Conservation (phyloP, 192 early-diverging fungal species). For the Umbelopsis ramanniana region DNA sequence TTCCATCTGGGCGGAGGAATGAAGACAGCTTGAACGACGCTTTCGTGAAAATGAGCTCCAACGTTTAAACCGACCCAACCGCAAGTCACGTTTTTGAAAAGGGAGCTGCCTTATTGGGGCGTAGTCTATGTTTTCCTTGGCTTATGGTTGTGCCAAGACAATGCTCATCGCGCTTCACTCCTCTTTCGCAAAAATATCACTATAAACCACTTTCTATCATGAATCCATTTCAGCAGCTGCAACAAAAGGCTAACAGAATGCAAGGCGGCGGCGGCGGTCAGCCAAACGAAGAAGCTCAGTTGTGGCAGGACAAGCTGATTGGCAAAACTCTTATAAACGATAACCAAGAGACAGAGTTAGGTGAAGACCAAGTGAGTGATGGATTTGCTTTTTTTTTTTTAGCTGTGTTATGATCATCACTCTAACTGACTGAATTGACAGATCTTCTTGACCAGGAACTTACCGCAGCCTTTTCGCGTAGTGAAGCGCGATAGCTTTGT, state of each 20-base stretch:
- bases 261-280: background rate
- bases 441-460: constrained; percentile 41
- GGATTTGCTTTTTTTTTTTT: background rate
- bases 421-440: constrained; percentile 5
- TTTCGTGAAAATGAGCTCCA: no score
- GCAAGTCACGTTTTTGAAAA: background rate
- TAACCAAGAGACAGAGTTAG: background rate
- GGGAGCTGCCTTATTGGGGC: no score
- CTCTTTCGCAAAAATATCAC: background rate
- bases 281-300: background rate
- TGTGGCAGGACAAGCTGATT: background rate
- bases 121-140: no score
- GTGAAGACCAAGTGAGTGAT: background rate
- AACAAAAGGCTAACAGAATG: background rate
- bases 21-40: no score
- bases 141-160: background rate
- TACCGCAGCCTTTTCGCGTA: constrained; percentile 47
- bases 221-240: background rate
- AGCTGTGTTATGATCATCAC: background rate
- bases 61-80: no score
- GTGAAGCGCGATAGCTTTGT: constrained; percentile 38
- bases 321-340: background rate
- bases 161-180: background rate
- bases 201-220: background rate
- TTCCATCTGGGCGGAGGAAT: background rate